A percentile compares a stretch with the other conserved stretches of the same genome.
Conservation (phyloP, 768 basidiomycete genomes). For the Rhodotorula taiwanensis region DNA sequence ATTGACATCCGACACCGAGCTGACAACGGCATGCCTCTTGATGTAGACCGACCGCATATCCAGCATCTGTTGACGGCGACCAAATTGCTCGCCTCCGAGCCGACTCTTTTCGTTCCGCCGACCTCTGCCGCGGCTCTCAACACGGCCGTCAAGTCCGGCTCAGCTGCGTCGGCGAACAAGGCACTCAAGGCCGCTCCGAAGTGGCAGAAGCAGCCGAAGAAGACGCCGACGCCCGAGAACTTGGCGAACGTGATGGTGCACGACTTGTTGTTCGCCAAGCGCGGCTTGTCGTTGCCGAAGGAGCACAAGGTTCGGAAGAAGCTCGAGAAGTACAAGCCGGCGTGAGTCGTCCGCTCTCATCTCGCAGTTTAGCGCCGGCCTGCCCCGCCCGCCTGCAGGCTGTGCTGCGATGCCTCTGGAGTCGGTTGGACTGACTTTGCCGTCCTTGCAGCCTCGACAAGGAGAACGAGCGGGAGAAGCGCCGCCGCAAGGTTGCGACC, state of each 20-base stretch:
- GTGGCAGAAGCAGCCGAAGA: slow-evolving; percentile 52
- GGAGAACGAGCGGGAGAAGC: slow-evolving; percentile 36
- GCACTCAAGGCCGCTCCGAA: slow-evolving; percentile 49
- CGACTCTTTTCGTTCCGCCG: slow-evolving; percentile 34
- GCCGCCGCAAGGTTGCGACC: slow-evolving; percentile 58
- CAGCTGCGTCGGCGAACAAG: slow-evolving; percentile 59
- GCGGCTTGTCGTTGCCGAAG: slow-evolving; percentile 84
- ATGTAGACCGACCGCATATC: slow-evolving; percentile 33
- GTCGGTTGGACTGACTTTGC: not conserved
- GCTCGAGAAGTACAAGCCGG: slow-evolving; percentile 55
- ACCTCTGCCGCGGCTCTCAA: slow-evolving; percentile 17
- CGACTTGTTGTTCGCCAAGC: slow-evolving; percentile 68
- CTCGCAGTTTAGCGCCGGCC: not conserved
- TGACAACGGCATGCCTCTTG: not conserved
- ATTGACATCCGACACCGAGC: not conserved
- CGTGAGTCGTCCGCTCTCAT: slow-evolving; percentile 28
- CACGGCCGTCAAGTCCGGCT: slow-evolving; percentile 25
- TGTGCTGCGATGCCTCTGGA: not conserved
- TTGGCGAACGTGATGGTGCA: slow-evolving; percentile 82
- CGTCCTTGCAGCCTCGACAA: slow-evolving; percentile 29
- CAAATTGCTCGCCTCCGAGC: slow-evolving; percentile 30
- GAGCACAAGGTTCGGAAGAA: slow-evolving; percentile 87
- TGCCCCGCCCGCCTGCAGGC: not conserved
- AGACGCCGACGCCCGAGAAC: slow-evolving; percentile 60
- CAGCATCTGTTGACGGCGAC: slow-evolving; percentile 25